Percentiles rank a stretch among this genome's conserved stretches.
Conservation (phyloP, 306 rosid species). For the Leucaena leucocephala region DNA sequence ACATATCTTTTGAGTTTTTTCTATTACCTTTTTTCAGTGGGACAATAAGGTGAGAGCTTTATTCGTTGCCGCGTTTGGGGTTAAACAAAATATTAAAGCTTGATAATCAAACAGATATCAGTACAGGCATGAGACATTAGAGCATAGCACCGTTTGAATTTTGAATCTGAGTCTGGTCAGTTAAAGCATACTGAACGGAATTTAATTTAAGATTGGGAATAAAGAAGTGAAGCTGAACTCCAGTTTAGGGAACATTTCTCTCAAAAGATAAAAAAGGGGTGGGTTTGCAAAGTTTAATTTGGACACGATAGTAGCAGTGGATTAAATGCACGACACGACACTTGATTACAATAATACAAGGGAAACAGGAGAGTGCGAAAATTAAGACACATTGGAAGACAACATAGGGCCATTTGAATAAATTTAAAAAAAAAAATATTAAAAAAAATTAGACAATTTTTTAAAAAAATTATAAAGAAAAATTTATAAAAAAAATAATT, state of each 20-base stretch:
- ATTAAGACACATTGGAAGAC: constrained; percentile 27
- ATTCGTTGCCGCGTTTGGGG: constrained; percentile 15
- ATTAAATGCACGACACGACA: constrained; percentile 9
- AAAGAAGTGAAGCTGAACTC: not conserved
- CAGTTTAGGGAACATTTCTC: constrained; percentile 8
- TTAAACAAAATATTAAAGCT: not conserved
- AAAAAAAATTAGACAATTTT: too few relatives aligned
- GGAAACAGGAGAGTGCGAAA: constrained; percentile 28
- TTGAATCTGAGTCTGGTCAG: constrained; percentile 32
- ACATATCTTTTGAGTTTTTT: not conserved
- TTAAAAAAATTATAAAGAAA: too few relatives aligned
- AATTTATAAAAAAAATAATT: too few relatives aligned
- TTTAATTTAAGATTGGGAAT: not conserved
- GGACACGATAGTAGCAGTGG: not conserved
- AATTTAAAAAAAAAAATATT: too few relatives aligned
- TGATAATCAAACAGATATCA: constrained; percentile 7
- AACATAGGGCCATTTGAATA: too few relatives aligned
- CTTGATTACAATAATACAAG: not conserved
- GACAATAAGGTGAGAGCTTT: constrained; percentile 34
- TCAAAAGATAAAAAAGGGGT: not conserved
- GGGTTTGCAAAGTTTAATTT: not conserved
- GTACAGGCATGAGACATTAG: not conserved
- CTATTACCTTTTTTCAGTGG: constrained; percentile 34
- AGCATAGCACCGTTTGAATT: constrained; percentile 23
- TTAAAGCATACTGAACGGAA: not conserved